Evolutionary conservation across 306 rosid genomes (phyloP).

Genomic region (Trichosanthes truncata): DNA sequence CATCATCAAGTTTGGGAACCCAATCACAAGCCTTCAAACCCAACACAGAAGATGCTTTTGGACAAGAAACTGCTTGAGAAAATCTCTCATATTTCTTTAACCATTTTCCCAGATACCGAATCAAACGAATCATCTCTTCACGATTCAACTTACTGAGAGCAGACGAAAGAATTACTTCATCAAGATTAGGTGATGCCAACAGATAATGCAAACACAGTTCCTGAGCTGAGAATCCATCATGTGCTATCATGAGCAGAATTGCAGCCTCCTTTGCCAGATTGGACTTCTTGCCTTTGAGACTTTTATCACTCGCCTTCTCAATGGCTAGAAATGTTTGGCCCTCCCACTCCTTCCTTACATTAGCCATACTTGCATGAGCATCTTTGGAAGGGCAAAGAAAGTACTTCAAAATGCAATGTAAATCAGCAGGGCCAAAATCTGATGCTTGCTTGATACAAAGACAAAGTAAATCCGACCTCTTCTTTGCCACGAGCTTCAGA

Average conservation of each 20-base stretch:
- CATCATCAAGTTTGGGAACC: constrained; percentile 77
- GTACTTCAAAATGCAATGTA: constrained; percentile 54
- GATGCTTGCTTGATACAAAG: constrained; percentile 50
- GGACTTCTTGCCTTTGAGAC: constrained; percentile 20
- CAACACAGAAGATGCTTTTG: constrained; percentile 27
- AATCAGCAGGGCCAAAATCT: constrained; percentile 52
- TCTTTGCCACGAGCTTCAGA: constrained; percentile 34
- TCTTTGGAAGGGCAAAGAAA: constrained; percentile 49
- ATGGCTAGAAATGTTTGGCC: constrained; percentile 50
- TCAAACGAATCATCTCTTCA: constrained; percentile 49
- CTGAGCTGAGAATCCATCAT: constrained; percentile 57
- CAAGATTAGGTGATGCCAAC: constrained; percentile 54
- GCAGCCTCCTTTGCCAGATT: constrained; percentile 57
- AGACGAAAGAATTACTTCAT: constrained; percentile 37
- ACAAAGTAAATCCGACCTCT: constrained; percentile 55
- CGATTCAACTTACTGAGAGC: constrained; percentile 52
- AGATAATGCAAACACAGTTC: constrained; percentile 74
- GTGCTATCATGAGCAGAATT: constrained; percentile 63
- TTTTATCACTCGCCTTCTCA: constrained; percentile 35
- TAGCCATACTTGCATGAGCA: constrained; percentile 24
- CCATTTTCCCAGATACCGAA: constrained; percentile 72
- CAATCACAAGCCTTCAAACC: constrained; percentile 61
- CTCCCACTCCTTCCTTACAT: constrained; percentile 77
- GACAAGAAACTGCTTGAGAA: constrained; percentile 62
- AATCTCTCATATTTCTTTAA: constrained; percentile 73